phyloP scores from a whole-genome alignment of 2,329 filamentous ascomycete genomes.

The Blastomyces silverae region DNA sequence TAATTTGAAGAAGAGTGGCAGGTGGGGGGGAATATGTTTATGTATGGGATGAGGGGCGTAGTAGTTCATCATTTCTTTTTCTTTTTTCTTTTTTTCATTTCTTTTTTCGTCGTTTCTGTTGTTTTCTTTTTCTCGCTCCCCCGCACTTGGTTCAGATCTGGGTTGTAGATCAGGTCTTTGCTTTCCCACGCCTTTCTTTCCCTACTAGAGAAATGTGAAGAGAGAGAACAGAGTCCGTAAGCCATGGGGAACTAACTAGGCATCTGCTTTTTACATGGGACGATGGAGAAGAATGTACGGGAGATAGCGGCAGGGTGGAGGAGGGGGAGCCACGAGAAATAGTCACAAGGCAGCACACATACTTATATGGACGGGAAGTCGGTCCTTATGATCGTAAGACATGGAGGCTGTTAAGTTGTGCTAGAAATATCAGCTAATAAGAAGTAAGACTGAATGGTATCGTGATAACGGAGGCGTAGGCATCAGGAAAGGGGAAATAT shows the following conservation, averaged over 20 bases:
- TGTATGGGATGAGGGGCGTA: neutral
- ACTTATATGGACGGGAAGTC: neutral
- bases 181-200: neutral
- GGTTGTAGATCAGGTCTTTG: neutral
- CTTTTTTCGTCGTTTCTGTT: neutral
- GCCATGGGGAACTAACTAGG: neutral
- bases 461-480: slow-evolving; percentile 1
- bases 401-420: neutral
- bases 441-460: neutral
- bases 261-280: slow-evolving; percentile 2
- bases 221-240: neutral
- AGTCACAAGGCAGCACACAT: slow-evolving; percentile 2
- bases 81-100: too few relatives aligned
- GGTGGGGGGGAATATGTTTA: neutral
- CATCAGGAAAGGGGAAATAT: neutral
- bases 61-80: neutral
- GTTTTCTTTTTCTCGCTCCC: neutral
- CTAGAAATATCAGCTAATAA: neutral
- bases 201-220: neutral
- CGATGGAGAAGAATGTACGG: neutral
- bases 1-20: neutral
- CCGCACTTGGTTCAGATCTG: neutral
- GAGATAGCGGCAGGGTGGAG: neutral
- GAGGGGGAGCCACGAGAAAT: neutral
- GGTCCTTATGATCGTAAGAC: slow-evolving; percentile 3